Conservation (phyloP, 371 early-diverging fungal species). For the Encephalitozoon cuniculi region DNA sequence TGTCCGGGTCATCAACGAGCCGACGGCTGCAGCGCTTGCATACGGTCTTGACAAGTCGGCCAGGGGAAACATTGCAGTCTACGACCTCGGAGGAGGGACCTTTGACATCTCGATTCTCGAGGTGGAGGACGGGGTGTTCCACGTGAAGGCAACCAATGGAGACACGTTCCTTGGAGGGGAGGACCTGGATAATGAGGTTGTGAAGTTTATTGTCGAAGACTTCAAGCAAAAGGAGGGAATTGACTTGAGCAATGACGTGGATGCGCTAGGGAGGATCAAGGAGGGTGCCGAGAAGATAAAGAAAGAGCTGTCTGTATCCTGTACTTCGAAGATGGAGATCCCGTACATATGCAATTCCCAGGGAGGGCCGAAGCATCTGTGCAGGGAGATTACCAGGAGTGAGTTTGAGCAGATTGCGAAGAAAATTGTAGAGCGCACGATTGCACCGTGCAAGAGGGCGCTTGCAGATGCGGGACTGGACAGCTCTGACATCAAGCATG, state of each 20-base stretch:
- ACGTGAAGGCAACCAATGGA: constrained; percentile 72
- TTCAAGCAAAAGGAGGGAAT: constrained; percentile 74
- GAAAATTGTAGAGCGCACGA: constrained; percentile 74
- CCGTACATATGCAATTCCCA: constrained; percentile 84
- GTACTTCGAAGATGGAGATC: constrained; percentile 69
- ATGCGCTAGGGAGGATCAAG: constrained; percentile 70
- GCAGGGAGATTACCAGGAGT: constrained; percentile 74
- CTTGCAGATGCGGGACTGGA: constrained; percentile 81
- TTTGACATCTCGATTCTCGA: constrained; percentile 97
- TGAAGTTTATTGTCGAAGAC: constrained; percentile 66
- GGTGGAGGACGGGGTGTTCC: constrained; percentile 89
- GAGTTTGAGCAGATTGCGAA: constrained; percentile 76
- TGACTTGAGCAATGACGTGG: constrained; percentile 23
- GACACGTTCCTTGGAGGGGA: constrained; percentile 88
- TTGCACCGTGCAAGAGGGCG: constrained; percentile 85
- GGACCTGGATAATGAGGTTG: constrained; percentile 83
- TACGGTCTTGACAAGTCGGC: constrained; percentile 88
- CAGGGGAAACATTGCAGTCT: constrained; percentile 89
- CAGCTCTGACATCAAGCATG: constrained; percentile 74
- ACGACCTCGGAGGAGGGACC: constrained; percentile 97
- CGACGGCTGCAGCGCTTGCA: constrained; percentile 93
- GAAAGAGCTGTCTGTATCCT: constrained; percentile 77
- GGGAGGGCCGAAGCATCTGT: constrained; percentile 84
- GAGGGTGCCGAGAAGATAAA: constrained; percentile 94
- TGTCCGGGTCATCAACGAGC: constrained; percentile 93